Evolutionary conservation across 2,329 filamentous ascomycete genomes (phyloP), one percentile per base, ranked within the genome.

Genomic region (Pseudocercospora eumusae): DNA sequence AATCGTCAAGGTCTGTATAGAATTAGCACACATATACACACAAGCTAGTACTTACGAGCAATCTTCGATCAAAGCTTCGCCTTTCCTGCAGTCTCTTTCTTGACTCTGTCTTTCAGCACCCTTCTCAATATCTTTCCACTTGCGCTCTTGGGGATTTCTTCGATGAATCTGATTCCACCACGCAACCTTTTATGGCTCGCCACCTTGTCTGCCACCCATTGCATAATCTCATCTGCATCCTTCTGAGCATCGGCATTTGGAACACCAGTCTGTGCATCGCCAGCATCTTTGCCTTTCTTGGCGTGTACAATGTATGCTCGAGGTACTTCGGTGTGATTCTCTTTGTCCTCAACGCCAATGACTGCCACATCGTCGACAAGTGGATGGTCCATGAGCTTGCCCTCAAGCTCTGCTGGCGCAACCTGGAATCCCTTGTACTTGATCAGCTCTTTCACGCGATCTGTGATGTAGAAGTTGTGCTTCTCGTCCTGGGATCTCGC

Each of bases 381-480:
- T 1, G 76, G 74, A 54, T 81, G 78, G 1, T 76, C 72, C n/a
- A 77, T 73, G 7, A 81, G 71, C 10, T 78, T 72, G 15, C 79
- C 80, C 63, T 82, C 80, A 2, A 82, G 75, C 58, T 81, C 80
- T 15, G 79, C 79, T 9, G 80, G 79, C 2, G 80, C 76, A 0
- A 82, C 80, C 58, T 81, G 80, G 68, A 81, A 82, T 31, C 67
- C 69, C 33, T 72, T 73, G 61, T 84, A 88, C 76, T 89, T 86
- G 73, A 87, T 87, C 60, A 87, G 71, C 74, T 87, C 85, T 79
- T 92, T 92, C 36, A 92, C 82, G 6, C 92, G 88, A 73, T 97
- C 93, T 0, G 93, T 96, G 73, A 96, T 93, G 79, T 88, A 96
- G 70, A 96, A 91, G 72, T 96, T 91, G 36, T 90, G 90, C 59